Conservation (phyloP, 164 flowering plant genomes). For the Paratinospora sagittata region DNA sequence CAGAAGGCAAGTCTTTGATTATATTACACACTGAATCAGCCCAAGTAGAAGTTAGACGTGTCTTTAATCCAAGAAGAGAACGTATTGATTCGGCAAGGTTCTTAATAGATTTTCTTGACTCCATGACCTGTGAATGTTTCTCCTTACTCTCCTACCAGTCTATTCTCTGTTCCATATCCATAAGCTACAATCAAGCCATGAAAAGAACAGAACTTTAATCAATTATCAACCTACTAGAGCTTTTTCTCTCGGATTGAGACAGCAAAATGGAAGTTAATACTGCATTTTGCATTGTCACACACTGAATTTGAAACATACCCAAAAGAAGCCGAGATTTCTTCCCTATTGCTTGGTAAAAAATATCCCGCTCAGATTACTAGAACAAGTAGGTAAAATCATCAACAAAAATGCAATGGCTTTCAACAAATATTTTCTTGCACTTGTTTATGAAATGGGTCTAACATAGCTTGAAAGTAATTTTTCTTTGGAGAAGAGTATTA, state of each 20-base stretch:
- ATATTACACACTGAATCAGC: neutral
- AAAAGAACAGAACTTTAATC: neutral
- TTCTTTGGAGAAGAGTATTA: neutral
- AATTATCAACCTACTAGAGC: neutral
- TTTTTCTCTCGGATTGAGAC: neutral
- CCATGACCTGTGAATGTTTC: neutral
- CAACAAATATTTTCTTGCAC: neutral
- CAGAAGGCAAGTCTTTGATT: neutral
- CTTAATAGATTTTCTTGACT: neutral
- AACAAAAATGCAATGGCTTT: neutral
- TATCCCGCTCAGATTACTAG: neutral
- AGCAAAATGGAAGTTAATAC: neutral
- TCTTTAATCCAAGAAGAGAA: conserved; percentile 1
- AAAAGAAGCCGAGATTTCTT: neutral
- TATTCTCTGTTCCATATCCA: neutral
- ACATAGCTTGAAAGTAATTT: neutral
- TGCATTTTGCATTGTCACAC: neutral
- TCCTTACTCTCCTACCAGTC: neutral
- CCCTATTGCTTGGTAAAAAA: neutral
- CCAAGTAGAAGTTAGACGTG: neutral
- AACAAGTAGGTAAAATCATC: neutral
- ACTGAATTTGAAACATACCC: neutral
- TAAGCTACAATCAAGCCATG: neutral
- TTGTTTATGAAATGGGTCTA: neutral
- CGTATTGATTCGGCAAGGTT: neutral